Conservation (phyloP, 1,284 basidiomycete genomes). For the Microbotryum saponariae region DNA sequence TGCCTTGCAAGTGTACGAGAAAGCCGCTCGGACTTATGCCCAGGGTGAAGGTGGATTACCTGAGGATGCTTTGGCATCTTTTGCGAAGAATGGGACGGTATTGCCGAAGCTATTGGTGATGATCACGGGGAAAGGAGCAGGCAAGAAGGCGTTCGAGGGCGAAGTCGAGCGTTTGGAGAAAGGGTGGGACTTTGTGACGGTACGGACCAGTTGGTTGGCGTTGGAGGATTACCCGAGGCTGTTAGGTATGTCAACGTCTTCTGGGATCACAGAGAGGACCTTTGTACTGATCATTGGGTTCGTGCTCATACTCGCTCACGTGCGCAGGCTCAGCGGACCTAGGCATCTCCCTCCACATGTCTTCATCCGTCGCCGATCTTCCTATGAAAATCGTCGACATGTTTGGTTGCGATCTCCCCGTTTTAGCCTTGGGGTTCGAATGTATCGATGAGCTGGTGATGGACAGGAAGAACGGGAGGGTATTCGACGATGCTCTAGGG, state of each 20-base stretch:
- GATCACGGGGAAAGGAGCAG: conserved; percentile 86
- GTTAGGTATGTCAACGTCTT: conserved; percentile 51
- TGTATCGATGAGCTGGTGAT: conserved; percentile 83
- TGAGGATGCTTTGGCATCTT: conserved; percentile 43
- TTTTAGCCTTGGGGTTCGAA: conserved; percentile 78
- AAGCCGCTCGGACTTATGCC: conserved; percentile 45
- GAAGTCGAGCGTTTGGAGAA: conserved; percentile 54
- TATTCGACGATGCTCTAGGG: conserved; percentile 63
- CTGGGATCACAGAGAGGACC: background rate
- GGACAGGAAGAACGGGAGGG: conserved; percentile 69
- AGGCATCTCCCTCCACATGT: conserved; percentile 83
- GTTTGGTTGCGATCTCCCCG: conserved; percentile 93
- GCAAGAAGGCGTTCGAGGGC: conserved; percentile 64
- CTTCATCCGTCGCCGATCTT: conserved; percentile 81
- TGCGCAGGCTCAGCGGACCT: conserved; percentile 74
- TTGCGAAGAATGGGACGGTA: conserved; percentile 70
- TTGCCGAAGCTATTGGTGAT: conserved; percentile 68
- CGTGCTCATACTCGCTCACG: background rate
- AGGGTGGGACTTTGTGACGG: conserved; percentile 69
- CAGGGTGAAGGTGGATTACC: background rate
- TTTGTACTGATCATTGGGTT: background rate
- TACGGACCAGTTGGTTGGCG: conserved; percentile 75
- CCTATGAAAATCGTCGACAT: conserved; percentile 99
- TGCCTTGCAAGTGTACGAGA: conserved; percentile 65
- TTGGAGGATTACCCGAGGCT: conserved; percentile 81